phyloP scores from a whole-genome alignment of 805 yeast species.

The Barnettozyma sucrosica region DNA sequence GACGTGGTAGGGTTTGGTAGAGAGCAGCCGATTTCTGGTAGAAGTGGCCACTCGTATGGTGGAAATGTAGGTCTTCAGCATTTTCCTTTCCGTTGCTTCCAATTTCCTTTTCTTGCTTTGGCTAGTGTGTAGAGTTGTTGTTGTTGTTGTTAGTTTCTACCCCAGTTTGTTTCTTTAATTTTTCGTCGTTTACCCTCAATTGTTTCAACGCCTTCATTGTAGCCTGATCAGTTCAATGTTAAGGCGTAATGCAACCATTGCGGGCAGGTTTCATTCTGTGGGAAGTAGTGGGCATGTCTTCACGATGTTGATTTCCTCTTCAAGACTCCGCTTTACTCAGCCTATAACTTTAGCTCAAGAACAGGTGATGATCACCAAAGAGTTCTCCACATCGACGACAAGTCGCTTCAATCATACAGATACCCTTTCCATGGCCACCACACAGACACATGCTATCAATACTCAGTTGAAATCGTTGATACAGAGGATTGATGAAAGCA shows the following conservation, averaged over 20 bases:
- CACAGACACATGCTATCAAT: not conserved
- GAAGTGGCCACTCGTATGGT: not conserved
- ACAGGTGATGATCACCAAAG: not conserved
- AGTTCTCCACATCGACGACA: not conserved
- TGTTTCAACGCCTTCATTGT: too few relatives aligned
- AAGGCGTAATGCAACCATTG: not conserved
- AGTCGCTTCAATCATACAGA: not conserved
- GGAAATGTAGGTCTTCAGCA: not conserved
- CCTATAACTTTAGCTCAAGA: not conserved
- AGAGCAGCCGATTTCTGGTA: not conserved
- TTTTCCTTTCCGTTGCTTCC: not conserved
- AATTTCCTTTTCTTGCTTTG: not conserved
- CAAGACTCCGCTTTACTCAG: not conserved
- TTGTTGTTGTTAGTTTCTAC: not conserved
- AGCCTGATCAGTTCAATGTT: not conserved
- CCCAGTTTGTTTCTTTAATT: not conserved
- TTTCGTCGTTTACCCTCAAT: not conserved
- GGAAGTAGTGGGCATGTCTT: not conserved
- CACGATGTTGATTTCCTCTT: not conserved
- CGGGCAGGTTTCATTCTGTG: not conserved
- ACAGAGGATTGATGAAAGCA: not conserved
- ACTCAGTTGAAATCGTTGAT: not conserved
- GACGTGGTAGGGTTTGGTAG: conserved; percentile 32
- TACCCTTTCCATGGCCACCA: too few relatives aligned
- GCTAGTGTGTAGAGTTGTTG: too few relatives aligned